Base-by-base conservation (phyloP, 2,329 filamentous ascomycete genomes). In the Ambrosiella cleistominuta region DNA sequence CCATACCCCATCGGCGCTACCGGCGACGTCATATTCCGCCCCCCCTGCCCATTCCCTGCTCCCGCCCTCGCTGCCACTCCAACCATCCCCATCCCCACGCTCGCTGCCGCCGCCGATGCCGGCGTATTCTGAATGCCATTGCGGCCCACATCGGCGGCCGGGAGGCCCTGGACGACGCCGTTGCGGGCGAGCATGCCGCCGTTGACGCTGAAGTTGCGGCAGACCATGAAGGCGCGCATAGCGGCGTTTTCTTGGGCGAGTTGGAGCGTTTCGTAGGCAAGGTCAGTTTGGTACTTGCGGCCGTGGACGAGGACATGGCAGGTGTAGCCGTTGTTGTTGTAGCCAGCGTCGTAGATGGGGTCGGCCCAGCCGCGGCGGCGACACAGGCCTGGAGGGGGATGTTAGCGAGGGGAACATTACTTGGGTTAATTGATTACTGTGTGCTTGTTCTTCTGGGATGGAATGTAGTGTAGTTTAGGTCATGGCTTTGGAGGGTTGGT, bases 161-260 rank as follows among this genome's bases (percentile, higher is more conserved):
- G 81, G 42, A 84, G 74, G 54, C 81, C 81, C 69, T 84, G 81
- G 62, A 84, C 80, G 62, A 83, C 82, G 49, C 81, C 81, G 66
- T 83, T 84, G 63, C 80, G 78, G 62, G 80, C 81, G 62, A 83
- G 74, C 88, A 95, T 95, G 68, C 91, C 91, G 66, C 94, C 89
- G 68, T 95, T 96, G 70, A 94, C 87, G 58, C 88, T 95, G 73
- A 96, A 96, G 76, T 95, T 95, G 63, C 89, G 85, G 76, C 91
- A 96, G 64, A 96, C 93, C 81, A 95, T 91, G 72, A 95, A 97
- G 60, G 91, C 91, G 62, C 89, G 86, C 80, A 94, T 94, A 61
- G 91, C 91, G 35, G 91, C 91, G 66, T 91, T 93, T 70, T 97
- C 90, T 67, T 89, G 87, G 52, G 91, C 91, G 63, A 95, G 76